Conservation (phyloP, 169 alveolate species). For the Eimeria nieschulzi region DNA sequence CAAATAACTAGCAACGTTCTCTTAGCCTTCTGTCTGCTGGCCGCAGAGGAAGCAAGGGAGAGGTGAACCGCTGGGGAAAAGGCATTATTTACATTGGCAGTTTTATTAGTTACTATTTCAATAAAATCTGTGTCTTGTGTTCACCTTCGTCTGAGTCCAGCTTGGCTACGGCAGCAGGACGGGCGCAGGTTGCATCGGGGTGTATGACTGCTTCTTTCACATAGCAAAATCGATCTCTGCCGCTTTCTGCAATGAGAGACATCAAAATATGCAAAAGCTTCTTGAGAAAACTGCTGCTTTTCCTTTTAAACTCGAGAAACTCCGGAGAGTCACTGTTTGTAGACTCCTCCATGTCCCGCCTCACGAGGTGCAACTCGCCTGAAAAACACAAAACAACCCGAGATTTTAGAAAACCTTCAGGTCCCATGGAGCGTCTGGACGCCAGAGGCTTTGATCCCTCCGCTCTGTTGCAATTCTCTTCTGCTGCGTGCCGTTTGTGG, state of each 20-base stretch:
- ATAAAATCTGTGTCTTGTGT: background rate
- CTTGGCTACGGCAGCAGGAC: constrained; percentile 44
- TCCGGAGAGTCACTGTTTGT: constrained; percentile 51
- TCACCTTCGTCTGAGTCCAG: background rate
- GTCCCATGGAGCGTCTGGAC: background rate
- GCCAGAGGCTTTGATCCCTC: no score
- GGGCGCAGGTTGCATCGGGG: constrained; percentile 71
- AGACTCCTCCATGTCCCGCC: constrained; percentile 53
- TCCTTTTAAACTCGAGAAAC: constrained; percentile 46
- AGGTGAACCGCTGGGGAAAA: no score
- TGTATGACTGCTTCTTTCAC: constrained; percentile 67
- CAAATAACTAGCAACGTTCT: no score
- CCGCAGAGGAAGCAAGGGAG: no score
- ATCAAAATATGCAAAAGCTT: constrained; percentile 20
- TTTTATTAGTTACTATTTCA: no score
- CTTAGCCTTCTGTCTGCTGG: no score
- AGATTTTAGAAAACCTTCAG: background rate
- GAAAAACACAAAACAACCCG: background rate
- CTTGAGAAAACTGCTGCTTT: constrained; percentile 52
- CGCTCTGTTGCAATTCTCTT: no score
- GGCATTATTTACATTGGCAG: no score
- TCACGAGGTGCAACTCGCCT: constrained; percentile 61
- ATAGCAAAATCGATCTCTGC: constrained; percentile 70
- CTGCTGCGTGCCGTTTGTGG: no score
- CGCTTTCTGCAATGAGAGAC: constrained; percentile 67